Evolutionary conservation across 2,329 filamentous ascomycete species (phyloP), one percentile per base, ranked within the genome.

Genomic region (Hypoxylon sp.): DNA sequence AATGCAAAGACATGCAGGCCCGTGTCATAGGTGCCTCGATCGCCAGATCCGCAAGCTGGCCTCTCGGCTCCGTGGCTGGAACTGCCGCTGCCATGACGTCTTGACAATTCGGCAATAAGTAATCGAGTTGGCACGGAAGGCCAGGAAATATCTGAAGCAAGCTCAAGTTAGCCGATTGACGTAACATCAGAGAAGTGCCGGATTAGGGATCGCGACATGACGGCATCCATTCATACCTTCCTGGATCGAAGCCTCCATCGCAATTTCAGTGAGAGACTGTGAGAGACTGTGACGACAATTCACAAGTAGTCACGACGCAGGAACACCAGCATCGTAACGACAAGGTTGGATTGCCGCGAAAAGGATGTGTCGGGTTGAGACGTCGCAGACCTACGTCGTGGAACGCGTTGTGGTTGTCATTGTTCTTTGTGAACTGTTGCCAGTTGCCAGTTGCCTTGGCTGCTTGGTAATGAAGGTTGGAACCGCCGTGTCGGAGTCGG

Each of bases 1-100:
- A 93, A 78, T 45, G 90, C 90, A 73, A 88, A 86, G 53, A 92
- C 85, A 75, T 93, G 90, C 43, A 89, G 80, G 1, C 85, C 81
- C 0, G 88, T 90, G 69, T 92, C 89, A 78, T 93, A 93, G 69
- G 79, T 78, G 23, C 85, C 86, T 61, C 78, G 78, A 55, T 83
- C 79, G 51, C 81, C 81, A 3, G 83, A 84, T 34, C 87, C 87
- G 70, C 87, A 89, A 30, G 78, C 75, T 4, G 86, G 86, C 63
- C 80, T 82, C 34, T 80, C 73, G 52, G 69, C 19, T 30, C 75
- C 78, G 53, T 77, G 75, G 7, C 77, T 73, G 39, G 72, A 70
- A 66, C 65, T 70, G 63, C 72, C 72, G 21, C 67, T 70, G 56
- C 75, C 76, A 61, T 81, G 81, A 59, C 86, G 83, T 70, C 81